Conservation (phyloP, 176 grass and related monocot genomes). For the Eleusine coracana region DNA sequence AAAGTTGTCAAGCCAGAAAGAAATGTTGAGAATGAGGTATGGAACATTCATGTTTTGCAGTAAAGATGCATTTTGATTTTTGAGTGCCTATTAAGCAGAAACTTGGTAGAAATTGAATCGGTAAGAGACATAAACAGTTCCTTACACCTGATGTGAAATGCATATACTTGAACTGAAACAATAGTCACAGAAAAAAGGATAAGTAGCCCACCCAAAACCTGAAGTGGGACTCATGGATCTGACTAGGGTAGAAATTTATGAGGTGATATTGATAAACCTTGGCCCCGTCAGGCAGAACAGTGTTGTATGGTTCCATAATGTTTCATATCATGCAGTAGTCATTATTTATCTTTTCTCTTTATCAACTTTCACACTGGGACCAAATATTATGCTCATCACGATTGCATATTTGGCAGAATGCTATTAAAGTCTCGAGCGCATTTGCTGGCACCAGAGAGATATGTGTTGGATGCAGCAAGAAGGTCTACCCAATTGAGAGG, state of each 20-base stretch:
- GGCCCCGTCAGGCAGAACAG: background rate
- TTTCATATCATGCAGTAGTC: constrained; percentile 15
- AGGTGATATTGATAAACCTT: constrained; percentile 20
- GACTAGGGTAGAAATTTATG: constrained; percentile 8
- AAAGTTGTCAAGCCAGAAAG: constrained; percentile 97
- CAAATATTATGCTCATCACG: constrained; percentile 33
- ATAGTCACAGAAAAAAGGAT: background rate
- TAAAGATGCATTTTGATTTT: background rate
- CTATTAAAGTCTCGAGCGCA: constrained; percentile 76
- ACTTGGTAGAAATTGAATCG: background rate
- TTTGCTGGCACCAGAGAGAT: constrained; percentile 97
- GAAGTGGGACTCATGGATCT: background rate
- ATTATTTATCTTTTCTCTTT: constrained; percentile 30
- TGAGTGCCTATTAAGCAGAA: background rate
- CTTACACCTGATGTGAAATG: background rate
- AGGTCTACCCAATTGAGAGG: constrained; percentile 94
- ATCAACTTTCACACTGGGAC: constrained; percentile 7
- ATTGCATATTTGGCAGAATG: constrained; percentile 69
- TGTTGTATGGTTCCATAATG: background rate
- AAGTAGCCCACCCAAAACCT: background rate
- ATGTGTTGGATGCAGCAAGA: constrained; percentile 90
- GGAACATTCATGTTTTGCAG: background rate
- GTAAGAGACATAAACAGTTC: background rate
- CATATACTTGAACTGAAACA: background rate
- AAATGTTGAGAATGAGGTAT: constrained; percentile 76